A percentile compares a stretch with the other conserved stretches of the same genome.
These are phyloP conservation scores for Clavispora carvajalis DNA, from an alignment of 805 yeast genomes.

Conservation along the genomic window DNA sequence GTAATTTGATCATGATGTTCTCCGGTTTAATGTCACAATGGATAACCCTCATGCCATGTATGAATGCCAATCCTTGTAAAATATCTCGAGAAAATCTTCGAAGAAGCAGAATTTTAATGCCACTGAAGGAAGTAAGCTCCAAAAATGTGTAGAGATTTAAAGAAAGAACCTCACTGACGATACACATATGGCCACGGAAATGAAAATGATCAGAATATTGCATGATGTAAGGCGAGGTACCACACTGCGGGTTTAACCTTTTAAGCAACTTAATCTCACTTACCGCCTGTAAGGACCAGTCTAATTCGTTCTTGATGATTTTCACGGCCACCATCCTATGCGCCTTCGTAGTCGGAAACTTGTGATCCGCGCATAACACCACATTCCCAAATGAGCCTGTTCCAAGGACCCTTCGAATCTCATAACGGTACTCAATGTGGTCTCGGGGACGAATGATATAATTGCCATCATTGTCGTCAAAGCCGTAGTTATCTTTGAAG, in stretches of 20 bases:
- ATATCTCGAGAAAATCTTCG: constrained; percentile 49
- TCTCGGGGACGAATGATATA: constrained; percentile 53
- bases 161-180: constrained; percentile 67
- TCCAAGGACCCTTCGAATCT: constrained; percentile 56
- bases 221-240: constrained; percentile 34
- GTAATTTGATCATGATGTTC: constrained; percentile 57
- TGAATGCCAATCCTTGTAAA: constrained; percentile 51
- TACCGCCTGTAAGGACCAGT: constrained; percentile 73
- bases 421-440: constrained; percentile 72
- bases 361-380: constrained; percentile 62
- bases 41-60: constrained; percentile 54
- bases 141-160: constrained; percentile 59
- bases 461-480: constrained; percentile 66
- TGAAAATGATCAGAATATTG: constrained; percentile 64
- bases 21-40: constrained; percentile 90
- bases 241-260: constrained; percentile 26
- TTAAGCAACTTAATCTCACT: constrained; percentile 69
- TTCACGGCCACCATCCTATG: constrained; percentile 65
- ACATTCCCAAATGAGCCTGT: constrained; percentile 84
- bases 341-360: constrained; percentile 19
- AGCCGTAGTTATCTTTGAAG: constrained; percentile 53
- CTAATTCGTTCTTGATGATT: constrained; percentile 65
- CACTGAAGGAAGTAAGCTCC: constrained; percentile 45
- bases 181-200: constrained; percentile 79
- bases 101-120: constrained; percentile 40